Base-by-base conservation (phyloP, 2,329 filamentous ascomycete species). In the Cladophialophora psammophila region DNA sequence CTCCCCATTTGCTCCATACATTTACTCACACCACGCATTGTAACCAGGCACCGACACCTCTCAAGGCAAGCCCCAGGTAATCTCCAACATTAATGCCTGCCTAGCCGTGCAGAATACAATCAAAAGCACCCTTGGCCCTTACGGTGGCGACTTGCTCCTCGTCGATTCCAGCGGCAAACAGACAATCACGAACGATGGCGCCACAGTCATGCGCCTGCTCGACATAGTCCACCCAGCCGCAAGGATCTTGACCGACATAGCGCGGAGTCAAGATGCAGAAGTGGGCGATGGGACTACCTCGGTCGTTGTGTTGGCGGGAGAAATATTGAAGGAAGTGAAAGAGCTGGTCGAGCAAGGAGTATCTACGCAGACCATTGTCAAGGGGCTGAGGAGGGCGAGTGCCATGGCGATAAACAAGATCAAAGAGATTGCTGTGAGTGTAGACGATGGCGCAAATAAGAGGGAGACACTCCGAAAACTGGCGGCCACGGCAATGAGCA, bases 121-220 rank as follows among this genome's bases (percentile, higher is more conserved):
- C 83, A 96, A 96, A 84, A 92, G 91, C 76, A 99, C 95, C 20
- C 86, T 99, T 40, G 95, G 95, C 48, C 95, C 95, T 38, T 99
- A 98, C 82, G 95, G 95, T 78, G 95, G 95, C 76, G 95, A 99
- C 82, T 83, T 98, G 78, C 86, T 99, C 79, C 90, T 99, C 82
- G 94, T 98, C 64, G 95, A 98, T 81, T 90, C 89, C 80, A 97
- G 97, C 85, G 95, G 95, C 80, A 90, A 84, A 80, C 93, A 97
- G 83, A 99, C 95, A 63, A 98, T 99, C 78, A 99, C 95, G 75
- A 99, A 99, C 82, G 95, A 99, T 83, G 95, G 95, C 77, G 95
- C 95, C 57, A 99, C 95, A 59, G 95, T 98, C 69, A 99, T 99
- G 95, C 98, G 97, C 92, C 91, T 99, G 63, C 91, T 99, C 78